Evolutionary conservation across 129 eudicot species (phyloP), one percentile per base, ranked within the genome.

Genomic region (Chrysanthemum makinoi): DNA sequence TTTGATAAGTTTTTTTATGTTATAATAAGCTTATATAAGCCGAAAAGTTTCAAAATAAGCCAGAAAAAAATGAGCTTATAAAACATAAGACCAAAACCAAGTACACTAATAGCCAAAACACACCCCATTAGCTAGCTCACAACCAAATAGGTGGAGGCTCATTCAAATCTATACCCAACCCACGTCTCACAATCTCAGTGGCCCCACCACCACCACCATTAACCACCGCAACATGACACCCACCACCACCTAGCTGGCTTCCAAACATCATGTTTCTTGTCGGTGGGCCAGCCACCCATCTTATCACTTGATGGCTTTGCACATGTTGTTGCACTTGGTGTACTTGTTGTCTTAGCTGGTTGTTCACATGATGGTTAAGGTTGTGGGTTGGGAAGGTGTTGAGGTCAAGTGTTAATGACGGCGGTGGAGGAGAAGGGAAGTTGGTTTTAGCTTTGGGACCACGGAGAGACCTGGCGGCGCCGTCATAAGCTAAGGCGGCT

Each of bases 401-500:
- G 72, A 86, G 93, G 76, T 86, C 96, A 3, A 86, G 82, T 0
- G 95, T 63, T 26, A 77, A 35, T 0, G 81, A 62, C n/a, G 81
- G 66, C 12, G 75, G 69, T 43, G 86, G 69, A 30, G 91, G 89
- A 35, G 82, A 80, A 10, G 80, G 90, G 72, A 88, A 88, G 85
- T 91, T 91, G 74, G 96, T 88, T 39, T 83, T 88, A 63, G 97
- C 97, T 70, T 88, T 88, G 16, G 86, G 73, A 19, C 97, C 97
- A 33, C 96, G 86, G 67, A 91, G 94, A 22, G 90, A 80, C 54
- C 97, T 79, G 72, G 97, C 97, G 73, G 97, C 97, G 78, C 90
- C 91, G 79, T 91, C 98, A 75, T 91, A 91, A 39, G 98, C 97
- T 6, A 91, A 26, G 10, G 98, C 94, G 15, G 98, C 97, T 76